Evolutionary conservation across 495 filamentous ascomycete genomes (phyloP), one percentile per base, ranked within the genome.

Genomic region (Aspergillus nidulans): DNA sequence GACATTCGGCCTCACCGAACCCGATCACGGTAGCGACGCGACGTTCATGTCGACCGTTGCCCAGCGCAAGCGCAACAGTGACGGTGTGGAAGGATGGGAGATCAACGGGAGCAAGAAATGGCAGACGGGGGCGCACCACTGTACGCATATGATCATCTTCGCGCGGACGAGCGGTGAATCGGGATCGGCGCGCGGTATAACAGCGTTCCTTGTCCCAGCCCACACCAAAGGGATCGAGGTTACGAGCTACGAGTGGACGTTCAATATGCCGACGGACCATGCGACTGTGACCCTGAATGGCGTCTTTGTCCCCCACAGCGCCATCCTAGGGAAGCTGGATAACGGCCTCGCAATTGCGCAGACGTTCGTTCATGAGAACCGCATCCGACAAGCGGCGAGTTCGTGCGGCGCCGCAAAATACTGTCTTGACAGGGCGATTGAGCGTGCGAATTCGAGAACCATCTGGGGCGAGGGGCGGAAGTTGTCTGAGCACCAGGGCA

Each of bases 261-360:
- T 83, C 49, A 85, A 84, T 53, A 84, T 84, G 80, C 80, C 81
- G 1, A 83, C 81, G 18, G 78, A 85, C 57, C 81, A 84, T 59
- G 78, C 80, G 16, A 81, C 77, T 30, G 69, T 84, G 26, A 71
- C 71, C 12, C 60, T 84, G 18, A 67, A 64, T 4, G 53, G 73
- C 49, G 81, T 81, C 21, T 77, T 68, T 53, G 77, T 83, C 9
- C 74, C 81, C 2, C 57, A 57, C 7, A 66, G 69, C n/a, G 69
- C 75, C 8, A 59, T 85, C 24, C 63, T 84, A 15, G 80, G 81
- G 1, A 47, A 59, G 2, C 16, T 78, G 9, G 70, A 77, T 55
- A 56, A 72, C 24, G 79, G 81, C 6, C 69, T 85, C 16, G 70
- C 76, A 12, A 77, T 85, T 18, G 81, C 81, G 15, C 81, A 85